phyloP scores from a whole-genome alignment of 441 rosid genomes.

The Manihot esculenta region DNA sequence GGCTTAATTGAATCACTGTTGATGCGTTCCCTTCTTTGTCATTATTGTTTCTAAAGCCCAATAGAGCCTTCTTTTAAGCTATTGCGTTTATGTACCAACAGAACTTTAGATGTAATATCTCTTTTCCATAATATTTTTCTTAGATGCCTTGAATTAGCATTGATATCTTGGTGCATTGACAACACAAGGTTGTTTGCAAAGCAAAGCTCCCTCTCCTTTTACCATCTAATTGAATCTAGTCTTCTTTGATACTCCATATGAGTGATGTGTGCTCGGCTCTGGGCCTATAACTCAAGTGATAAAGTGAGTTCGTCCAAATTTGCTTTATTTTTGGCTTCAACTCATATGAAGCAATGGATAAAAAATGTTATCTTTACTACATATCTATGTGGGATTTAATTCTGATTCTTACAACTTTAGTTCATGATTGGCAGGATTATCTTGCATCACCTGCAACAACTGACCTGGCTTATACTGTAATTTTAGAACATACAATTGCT shows the following conservation, averaged over 20 bases:
- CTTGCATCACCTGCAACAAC: conserved; percentile 73
- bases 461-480: conserved; percentile 81
- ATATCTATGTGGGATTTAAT: neutral
- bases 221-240: neutral
- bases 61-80: neutral
- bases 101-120: too few relatives aligned
- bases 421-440: conserved; percentile 71
- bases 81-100: too few relatives aligned
- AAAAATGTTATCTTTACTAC: neutral
- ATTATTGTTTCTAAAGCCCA: neutral
- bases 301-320: neutral
- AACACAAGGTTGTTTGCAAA: neutral
- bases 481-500: conserved; percentile 90
- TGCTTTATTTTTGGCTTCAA: neutral
- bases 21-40: neutral
- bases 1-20: conserved; percentile 8
- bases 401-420: conserved; percentile 26
- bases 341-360: neutral
- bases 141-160: neutral
- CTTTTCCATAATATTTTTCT: too few relatives aligned
- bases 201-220: neutral
- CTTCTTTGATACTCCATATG: neutral
- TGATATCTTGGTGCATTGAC: neutral
- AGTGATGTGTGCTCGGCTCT: neutral
- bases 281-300: neutral